Evolutionary conservation across 2,329 filamentous ascomycete genomes (phyloP), one percentile per base, ranked within the genome.

Genomic region (Fonsecaea erecta): DNA sequence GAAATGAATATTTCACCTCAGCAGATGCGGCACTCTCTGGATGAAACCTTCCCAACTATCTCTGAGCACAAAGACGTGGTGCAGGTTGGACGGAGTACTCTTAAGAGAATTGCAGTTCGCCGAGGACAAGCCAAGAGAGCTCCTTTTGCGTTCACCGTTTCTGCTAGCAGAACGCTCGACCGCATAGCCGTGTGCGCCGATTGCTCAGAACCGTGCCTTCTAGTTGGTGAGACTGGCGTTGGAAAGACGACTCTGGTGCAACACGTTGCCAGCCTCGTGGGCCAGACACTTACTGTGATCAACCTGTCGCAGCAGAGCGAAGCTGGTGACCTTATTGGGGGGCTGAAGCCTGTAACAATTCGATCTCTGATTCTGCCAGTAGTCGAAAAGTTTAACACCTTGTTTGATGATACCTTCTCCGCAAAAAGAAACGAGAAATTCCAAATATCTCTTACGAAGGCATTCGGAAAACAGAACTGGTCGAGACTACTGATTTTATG

Each of bases 251-350:
- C 95, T 0, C 91, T 95, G 28, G 89, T 99, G 14, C 95, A 99
- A 76, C 93, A 97, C 74, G 82, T 99, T 62, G 93, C 95, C 0
- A 88, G 90, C 64, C 85, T 90, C 2, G 84, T 97, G 30, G 92
- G 93, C 1, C 90, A 93, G 74, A 96, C 92, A 72, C 85, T 99
- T 12, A 90, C 93, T 0, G 92, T 93, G 2, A 93, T 99, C 74
- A 99, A 99, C 74, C 78, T 99, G 75, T 99, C 95, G 0, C 96
- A 99, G 75, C 96, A 99, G 76, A 98, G 93, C 74, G 96, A 99
- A 78, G 93, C 91, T 46, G 91, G 93, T n/a, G 95, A 99, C 79
- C 81, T 99, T 12, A 83, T 99, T 0, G 96, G 95, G 72, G 95
- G 95, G 0, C 98, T 96, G 81, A 99, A 99, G 76, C 95, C 95